A percentile compares a stretch with the other conserved stretches of the same genome.
These are phyloP conservation scores for Hypoxylon subgilvum DNA, from an alignment of 495 filamentous ascomycete species.

Conservation along the genomic window DNA sequence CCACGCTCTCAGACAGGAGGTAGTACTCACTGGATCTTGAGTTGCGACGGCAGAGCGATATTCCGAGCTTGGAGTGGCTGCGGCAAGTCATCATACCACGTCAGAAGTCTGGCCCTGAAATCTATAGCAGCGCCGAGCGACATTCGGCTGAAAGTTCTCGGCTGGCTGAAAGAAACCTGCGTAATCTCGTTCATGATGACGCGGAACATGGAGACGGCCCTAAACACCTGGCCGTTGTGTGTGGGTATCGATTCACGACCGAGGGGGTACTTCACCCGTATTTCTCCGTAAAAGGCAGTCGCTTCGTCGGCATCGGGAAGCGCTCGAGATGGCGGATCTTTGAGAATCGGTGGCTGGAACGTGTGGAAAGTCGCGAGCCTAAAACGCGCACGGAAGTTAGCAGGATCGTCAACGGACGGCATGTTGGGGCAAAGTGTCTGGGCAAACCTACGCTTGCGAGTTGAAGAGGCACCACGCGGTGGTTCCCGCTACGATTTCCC, in stretches of 20 bases:
- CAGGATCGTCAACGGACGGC: neutral
- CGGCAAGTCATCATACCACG: conserved; percentile 42
- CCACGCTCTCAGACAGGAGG: neutral
- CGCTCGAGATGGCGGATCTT: conserved; percentile 34
- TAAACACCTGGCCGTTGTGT: conserved; percentile 38
- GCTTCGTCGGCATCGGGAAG: conserved; percentile 38
- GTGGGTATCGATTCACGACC: conserved; percentile 32
- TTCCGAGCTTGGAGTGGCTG: conserved; percentile 41
- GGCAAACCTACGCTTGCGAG: conserved; percentile 45
- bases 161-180: conserved; percentile 11
- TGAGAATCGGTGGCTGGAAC: conserved; percentile 36
- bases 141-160: conserved; percentile 16
- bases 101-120: conserved; percentile 34
- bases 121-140: conserved; percentile 28
- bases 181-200: conserved; percentile 42
- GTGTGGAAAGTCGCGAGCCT: conserved; percentile 37
- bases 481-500: conserved; percentile 34
- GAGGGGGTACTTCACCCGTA: conserved; percentile 44
- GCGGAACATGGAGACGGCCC: conserved; percentile 44
- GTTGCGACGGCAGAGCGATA: conserved; percentile 43
- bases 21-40: conserved; percentile 39
- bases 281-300: conserved; percentile 45
- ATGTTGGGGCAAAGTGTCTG: neutral
- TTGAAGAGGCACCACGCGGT: conserved; percentile 49
- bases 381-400: neutral